These are phyloP conservation scores for Cytospora leucostoma DNA, from an alignment of 2,329 filamentous ascomycete species.

Conservation along the genomic window DNA sequence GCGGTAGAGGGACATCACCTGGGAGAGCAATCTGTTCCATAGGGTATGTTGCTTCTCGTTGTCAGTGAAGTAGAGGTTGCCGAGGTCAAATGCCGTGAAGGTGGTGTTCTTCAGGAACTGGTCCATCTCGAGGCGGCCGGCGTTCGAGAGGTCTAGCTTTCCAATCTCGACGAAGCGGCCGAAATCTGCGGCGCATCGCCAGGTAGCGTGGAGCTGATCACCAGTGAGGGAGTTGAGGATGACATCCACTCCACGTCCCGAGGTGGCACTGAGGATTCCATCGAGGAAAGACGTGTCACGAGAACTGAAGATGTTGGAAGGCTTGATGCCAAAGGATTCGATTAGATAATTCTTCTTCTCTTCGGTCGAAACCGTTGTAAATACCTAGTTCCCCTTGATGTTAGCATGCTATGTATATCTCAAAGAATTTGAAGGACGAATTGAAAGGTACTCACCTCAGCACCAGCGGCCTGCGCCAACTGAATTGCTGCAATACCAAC, in stretches of 20 bases:
- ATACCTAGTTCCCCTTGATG: too few relatives aligned
- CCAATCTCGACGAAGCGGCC: constrained; percentile 33
- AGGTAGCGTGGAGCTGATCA: constrained; percentile 31
- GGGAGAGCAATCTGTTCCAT: not conserved
- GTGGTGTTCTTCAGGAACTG: constrained; percentile 17
- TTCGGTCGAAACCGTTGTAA: constrained; percentile 34
- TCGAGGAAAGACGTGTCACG: constrained; percentile 32
- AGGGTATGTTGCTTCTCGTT: not conserved
- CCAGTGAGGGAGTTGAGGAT: constrained; percentile 31
- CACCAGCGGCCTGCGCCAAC: constrained; percentile 3
- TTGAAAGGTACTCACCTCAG: too few relatives aligned
- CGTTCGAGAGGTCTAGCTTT: constrained; percentile 36
- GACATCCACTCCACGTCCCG: constrained; percentile 30
- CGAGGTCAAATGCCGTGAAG: constrained; percentile 38
- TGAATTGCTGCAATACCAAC: constrained; percentile 10
- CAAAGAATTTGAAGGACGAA: too few relatives aligned
- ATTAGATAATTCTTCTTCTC: constrained; percentile 23
- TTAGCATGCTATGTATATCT: too few relatives aligned
- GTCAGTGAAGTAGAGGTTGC: constrained; percentile 37
- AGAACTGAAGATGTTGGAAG: constrained; percentile 34
- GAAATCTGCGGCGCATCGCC: not conserved
- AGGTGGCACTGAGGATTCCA: constrained; percentile 31
- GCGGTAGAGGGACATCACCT: not conserved
- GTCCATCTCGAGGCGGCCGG: constrained; percentile 40
- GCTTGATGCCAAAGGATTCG: constrained; percentile 27